Evolutionary conservation across 176 grass and related monocot species (phyloP).

Genomic region (Hsuehochloa calcarea): DNA sequence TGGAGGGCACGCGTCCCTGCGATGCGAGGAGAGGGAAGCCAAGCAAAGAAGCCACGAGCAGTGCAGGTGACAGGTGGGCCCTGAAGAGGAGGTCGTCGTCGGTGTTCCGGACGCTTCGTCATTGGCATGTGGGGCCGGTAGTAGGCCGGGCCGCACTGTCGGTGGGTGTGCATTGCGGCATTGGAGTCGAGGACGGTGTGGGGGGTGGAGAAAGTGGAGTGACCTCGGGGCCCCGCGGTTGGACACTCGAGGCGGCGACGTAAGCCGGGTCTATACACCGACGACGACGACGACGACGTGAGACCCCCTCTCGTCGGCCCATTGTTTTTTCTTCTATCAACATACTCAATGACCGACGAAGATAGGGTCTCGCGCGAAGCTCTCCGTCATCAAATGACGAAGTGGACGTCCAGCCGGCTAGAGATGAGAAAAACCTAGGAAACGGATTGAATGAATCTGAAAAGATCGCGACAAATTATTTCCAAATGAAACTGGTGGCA

Average conservation of each 20-base stretch:
- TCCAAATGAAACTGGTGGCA: background rate
- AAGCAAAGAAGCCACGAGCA: background rate
- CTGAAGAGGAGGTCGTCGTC: fast-evolving
- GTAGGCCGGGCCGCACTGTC: background rate
- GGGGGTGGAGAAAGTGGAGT: background rate
- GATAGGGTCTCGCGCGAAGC: too few species aligned
- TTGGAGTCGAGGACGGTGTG: background rate
- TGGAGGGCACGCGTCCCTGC: conserved; percentile 25
- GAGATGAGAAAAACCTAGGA: background rate
- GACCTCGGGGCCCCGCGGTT: background rate
- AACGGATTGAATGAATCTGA: background rate
- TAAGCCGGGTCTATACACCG: conserved; percentile 10
- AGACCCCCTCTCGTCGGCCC: too few species aligned
- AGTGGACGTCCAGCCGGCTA: background rate
- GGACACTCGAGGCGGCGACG: background rate
- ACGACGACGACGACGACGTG: background rate
- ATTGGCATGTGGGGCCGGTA: fast-evolving
- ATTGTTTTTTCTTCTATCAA: too few species aligned
- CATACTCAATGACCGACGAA: too few species aligned
- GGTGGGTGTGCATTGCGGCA: background rate
- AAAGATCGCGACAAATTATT: background rate
- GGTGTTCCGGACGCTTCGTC: too few species aligned
- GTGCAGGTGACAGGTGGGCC: conserved; percentile 18
- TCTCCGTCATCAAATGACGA: too few species aligned
- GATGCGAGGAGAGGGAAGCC: background rate